phyloP scores from a whole-genome alignment of 108 stramenopile species.

The Cyclotella baltica region DNA sequence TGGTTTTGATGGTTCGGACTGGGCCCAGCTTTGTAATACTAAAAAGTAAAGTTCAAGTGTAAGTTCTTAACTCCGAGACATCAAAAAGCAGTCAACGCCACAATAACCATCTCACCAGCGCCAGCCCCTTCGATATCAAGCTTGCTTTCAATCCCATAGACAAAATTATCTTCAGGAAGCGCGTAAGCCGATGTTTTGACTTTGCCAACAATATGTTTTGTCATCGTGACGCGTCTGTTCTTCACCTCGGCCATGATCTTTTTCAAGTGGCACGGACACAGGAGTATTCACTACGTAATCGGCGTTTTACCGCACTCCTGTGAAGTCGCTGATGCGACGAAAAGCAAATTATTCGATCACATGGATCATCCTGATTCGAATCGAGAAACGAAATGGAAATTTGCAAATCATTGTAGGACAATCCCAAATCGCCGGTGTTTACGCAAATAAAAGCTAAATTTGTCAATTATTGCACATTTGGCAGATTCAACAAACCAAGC shows the following conservation, averaged over 20 bases:
- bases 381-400: no score
- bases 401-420: no score
- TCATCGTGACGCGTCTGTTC: constrained; percentile 51
- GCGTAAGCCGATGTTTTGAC: constrained; percentile 47
- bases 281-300: background rate
- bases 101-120: constrained; percentile 33
- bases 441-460: no score
- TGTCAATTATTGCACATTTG: no score
- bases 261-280: background rate
- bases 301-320: no score
- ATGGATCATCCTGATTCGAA: no score
- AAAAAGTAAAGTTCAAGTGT: constrained; percentile 4
- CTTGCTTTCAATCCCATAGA: constrained; percentile 55
- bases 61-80: background rate
- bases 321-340: no score
- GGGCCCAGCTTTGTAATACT: constrained; percentile 56
- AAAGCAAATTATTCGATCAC: no score
- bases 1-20: constrained; percentile 33
- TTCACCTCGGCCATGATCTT: background rate
- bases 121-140: constrained; percentile 54
- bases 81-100: background rate
- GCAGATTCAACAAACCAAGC: no score
- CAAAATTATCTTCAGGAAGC: constrained; percentile 49
- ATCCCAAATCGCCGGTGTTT: no score
- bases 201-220: constrained; percentile 52